phyloP scores from a whole-genome alignment of 2,329 filamentous ascomycete species.

The Pseudocercospora macadamiae region DNA sequence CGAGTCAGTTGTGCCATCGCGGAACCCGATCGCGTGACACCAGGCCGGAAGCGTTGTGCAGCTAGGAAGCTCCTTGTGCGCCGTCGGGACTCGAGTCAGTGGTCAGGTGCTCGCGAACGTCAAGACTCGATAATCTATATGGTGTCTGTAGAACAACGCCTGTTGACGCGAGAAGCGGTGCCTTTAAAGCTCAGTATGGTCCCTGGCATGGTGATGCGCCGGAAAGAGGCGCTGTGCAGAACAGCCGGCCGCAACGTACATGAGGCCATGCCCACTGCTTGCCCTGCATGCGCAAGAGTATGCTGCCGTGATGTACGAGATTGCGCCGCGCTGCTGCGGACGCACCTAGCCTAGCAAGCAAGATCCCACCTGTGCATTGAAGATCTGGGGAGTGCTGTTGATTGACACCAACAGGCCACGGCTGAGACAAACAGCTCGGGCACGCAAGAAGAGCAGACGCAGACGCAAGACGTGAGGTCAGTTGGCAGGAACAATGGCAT shows the following conservation, averaged over 20 bases:
- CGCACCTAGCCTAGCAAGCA: slow-evolving; percentile 25
- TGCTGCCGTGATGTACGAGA: slow-evolving; percentile 26
- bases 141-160: not conserved
- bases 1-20: slow-evolving; percentile 19
- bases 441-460: not conserved
- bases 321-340: slow-evolving; percentile 27
- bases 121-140: not conserved
- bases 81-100: slow-evolving; percentile 15
- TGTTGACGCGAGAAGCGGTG: slow-evolving; percentile 6
- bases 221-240: slow-evolving; percentile 23
- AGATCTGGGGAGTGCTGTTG: slow-evolving; percentile 22
- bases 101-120: not conserved
- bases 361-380: slow-evolving; percentile 24
- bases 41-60: slow-evolving; percentile 13
- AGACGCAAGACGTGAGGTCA: slow-evolving; percentile 9
- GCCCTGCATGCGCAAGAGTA: slow-evolving; percentile 25
- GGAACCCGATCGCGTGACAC: slow-evolving; percentile 22
- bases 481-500: slow-evolving; percentile 27
- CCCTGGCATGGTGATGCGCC: slow-evolving; percentile 24
- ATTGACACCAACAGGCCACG: no score
- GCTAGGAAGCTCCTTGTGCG: slow-evolving; percentile 19
- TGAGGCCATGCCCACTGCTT: slow-evolving; percentile 17
- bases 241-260: slow-evolving; percentile 16
- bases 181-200: slow-evolving; percentile 10
- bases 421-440: slow-evolving; percentile 7